These are phyloP conservation scores for Pichia ethanolica DNA, from an alignment of 805 yeast genomes.

Conservation along the genomic window DNA sequence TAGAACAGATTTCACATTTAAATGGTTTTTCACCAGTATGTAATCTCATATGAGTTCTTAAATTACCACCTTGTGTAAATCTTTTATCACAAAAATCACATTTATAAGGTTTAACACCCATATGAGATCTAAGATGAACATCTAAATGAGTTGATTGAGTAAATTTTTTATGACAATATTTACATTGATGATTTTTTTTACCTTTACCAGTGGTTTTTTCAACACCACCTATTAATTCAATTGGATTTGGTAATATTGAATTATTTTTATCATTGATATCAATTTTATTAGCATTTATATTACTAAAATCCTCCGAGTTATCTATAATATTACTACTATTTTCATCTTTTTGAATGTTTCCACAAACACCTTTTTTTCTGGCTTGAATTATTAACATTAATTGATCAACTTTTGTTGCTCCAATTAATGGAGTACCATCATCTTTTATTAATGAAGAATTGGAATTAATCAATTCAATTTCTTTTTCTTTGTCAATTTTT, in stretches of 20 bases:
- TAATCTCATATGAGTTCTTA: conserved; percentile 74
- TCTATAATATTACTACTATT: conserved; percentile 54
- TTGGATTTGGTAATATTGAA: conserved; percentile 41
- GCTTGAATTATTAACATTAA: conserved; percentile 89
- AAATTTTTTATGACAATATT: conserved; percentile 71
- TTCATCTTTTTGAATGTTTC: conserved; percentile 52
- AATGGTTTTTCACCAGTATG: conserved; percentile 94
- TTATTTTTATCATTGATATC: conserved; percentile 4
- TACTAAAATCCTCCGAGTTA: too few species aligned
- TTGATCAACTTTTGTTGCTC: conserved; percentile 87
- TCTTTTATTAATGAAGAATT: conserved; percentile 34
- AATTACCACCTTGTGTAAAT: conserved; percentile 86
- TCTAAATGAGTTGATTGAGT: conserved; percentile 89
- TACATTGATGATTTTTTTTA: conserved; percentile 59
- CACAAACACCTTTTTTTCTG: conserved; percentile 66
- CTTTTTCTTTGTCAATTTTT: background rate
- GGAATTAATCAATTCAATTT: background rate
- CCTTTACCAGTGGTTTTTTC: conserved; percentile 47
- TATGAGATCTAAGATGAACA: conserved; percentile 81
- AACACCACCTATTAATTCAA: conserved; percentile 71
- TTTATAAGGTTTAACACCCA: conserved; percentile 77
- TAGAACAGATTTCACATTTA: conserved; percentile 66
- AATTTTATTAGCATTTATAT: conserved; percentile 30
- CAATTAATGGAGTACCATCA: conserved; percentile 64
- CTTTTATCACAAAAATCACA: conserved; percentile 74